Base-by-base conservation (phyloP, 106 monocot species). In the Platanthera zijinensis region DNA sequence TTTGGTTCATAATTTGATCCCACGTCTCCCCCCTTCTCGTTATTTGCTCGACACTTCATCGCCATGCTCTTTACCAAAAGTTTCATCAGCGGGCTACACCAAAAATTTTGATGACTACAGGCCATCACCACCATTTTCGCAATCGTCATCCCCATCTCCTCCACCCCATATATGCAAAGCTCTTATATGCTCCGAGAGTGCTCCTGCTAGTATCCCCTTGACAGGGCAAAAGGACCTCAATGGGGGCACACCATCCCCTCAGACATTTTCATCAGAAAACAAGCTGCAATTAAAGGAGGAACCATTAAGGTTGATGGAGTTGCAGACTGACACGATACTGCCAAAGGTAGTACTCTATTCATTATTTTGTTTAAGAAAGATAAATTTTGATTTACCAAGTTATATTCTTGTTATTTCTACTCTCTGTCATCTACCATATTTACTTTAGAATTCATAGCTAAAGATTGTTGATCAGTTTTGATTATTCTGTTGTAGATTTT, bases 101-200 rank as follows among this genome's bases (percentile, higher is more conserved):
- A 80, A 39, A 17, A 77, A 54, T 66, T 84, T 78, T 79, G 90
- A 90, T 73, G 86, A 86, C 8, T 86, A 59, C 18, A 83, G 74
- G 72, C 81, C 87, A 11, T 91, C 87, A 28, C 77, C 89, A 47
- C 76, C 71, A 67, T 83, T 87, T 83, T 85, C 85, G 53, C 83
- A 78, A 15, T 81, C 82, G 45, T 78, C 85, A 73, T 80, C 89
- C 10, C 77, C 87, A 83, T 90, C 89, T 25, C 74, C 87, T 47
- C 86, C 86, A 50, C n/a, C 80, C 1, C 78, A 74, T 63, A 47
- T 71, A n/a, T 78, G 22, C 57, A 81, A 54, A 71, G 63, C 80
- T 76, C 83, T 90, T 63, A 52, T 83, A 32, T 71, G 89, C 54
- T 83, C 83, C 10, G 85, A 89, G 71, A 92, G 90, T 83, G 86